Evolutionary conservation across 2,329 filamentous ascomycete genomes (phyloP).

Genomic region (Ophiosphaerella narmari): DNA sequence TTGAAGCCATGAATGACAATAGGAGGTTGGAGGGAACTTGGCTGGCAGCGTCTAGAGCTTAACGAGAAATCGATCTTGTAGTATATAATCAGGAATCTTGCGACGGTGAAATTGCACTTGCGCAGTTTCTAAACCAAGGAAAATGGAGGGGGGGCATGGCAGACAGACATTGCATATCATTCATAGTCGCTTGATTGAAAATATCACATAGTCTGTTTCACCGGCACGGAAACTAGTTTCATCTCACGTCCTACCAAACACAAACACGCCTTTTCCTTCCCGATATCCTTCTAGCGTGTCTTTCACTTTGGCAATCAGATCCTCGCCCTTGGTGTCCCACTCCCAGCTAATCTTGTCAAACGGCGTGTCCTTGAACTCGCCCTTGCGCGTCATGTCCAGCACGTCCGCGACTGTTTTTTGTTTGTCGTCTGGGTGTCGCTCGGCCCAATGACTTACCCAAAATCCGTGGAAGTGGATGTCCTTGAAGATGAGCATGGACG

Average conservation of each 20-base stretch:
- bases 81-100: background rate
- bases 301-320: slow-evolving; percentile 75
- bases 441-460: slow-evolving; percentile 91
- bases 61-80: background rate
- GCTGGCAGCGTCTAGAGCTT: background rate
- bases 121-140: background rate
- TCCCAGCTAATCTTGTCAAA: slow-evolving; percentile 83
- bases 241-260: slow-evolving; percentile 63
- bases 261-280: slow-evolving; percentile 86
- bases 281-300: slow-evolving; percentile 83
- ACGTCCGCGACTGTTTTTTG: slow-evolving; percentile 83
- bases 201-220: no score
- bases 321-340: slow-evolving; percentile 74
- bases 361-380: slow-evolving; percentile 81
- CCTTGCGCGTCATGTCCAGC: slow-evolving; percentile 71
- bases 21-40: background rate
- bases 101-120: background rate
- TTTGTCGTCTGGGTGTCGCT: slow-evolving; percentile 73
- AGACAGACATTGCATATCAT: no score
- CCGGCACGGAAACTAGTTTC: no score
- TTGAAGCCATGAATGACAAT: slow-evolving; percentile 8
- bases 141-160: no score
- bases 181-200: no score
- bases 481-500: slow-evolving; percentile 90
- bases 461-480: slow-evolving; percentile 88